These are phyloP conservation scores for Sarcodon aspratus DNA, from an alignment of 768 basidiomycete species.

Conservation along the genomic window DNA sequence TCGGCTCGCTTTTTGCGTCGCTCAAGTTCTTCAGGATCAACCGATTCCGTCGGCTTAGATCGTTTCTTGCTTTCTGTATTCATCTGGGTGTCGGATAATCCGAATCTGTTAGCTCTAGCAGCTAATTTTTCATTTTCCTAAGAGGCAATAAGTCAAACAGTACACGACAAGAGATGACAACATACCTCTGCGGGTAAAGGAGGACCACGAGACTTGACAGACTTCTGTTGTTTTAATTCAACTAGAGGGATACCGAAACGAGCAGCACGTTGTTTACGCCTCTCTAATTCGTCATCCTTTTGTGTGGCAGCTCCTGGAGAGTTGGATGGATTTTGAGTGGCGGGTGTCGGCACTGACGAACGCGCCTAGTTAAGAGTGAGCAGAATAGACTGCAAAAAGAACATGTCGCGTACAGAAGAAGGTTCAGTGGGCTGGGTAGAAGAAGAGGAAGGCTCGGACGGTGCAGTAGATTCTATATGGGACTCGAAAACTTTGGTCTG, in stretches of 20 bases:
- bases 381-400: conserved; percentile 1
- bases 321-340: not conserved
- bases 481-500: conserved; percentile 8
- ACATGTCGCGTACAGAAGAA: not conserved
- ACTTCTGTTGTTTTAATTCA: conserved; percentile 22
- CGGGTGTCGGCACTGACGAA: conserved; percentile 6
- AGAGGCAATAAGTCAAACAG: not conserved
- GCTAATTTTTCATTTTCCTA: conserved; percentile 41
- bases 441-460: not conserved
- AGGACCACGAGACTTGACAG: conserved; percentile 11
- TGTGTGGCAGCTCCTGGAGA: conserved; percentile 3
- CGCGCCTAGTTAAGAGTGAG: conserved; percentile 17
- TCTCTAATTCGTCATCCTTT: conserved; percentile 42
- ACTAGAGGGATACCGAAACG: conserved; percentile 65
- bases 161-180: not conserved
- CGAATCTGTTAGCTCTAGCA: conserved; percentile 48
- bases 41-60: conserved; percentile 22
- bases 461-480: not conserved
- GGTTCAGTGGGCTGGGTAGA: not conserved
- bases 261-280: conserved; percentile 47
- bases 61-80: conserved; percentile 13
- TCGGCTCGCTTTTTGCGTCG: conserved; percentile 52
- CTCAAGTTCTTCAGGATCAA: conserved; percentile 49
- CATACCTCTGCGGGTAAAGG: conserved; percentile 6
- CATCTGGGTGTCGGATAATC: conserved; percentile 15